These are phyloP conservation scores for Pythium brassicae DNA, from an alignment of 352 stramenopile genomes.

Conservation along the genomic window DNA sequence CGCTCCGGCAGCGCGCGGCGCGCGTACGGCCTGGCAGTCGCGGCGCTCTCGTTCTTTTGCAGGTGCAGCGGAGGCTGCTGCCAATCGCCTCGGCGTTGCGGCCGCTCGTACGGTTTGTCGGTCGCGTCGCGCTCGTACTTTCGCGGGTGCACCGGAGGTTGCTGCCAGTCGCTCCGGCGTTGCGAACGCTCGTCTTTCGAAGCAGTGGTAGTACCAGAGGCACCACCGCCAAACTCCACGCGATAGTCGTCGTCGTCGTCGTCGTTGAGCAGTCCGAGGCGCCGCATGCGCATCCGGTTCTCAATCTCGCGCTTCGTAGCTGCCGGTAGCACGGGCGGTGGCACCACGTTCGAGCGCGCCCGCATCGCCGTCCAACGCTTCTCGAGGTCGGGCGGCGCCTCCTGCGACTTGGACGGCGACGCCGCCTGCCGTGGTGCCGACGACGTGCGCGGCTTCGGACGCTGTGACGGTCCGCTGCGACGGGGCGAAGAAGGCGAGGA, in stretches of 20 bases:
- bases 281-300: constrained; percentile 58
- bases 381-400: constrained; percentile 20
- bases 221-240: constrained; percentile 6
- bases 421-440: neutral
- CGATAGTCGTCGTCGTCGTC: constrained; percentile 28
- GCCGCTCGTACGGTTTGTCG: constrained; percentile 11
- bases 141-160: constrained; percentile 16
- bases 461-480: neutral
- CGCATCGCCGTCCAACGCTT: constrained; percentile 46
- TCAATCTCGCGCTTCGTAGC: constrained; percentile 42
- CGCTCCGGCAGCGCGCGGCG: constrained; percentile 40
- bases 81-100: neutral
- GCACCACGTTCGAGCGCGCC: constrained; percentile 23
- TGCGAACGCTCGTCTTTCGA: neutral
- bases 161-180: constrained; percentile 1
- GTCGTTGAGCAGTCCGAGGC: constrained; percentile 43
- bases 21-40: constrained; percentile 17
- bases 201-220: constrained; percentile 3
- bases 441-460: neutral
- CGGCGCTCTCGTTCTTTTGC: constrained; percentile 17
- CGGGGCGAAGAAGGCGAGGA: neutral
- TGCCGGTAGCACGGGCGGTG: constrained; percentile 29
- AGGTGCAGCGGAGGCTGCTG: constrained; percentile 18
- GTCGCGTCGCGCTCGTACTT: constrained; percentile 19
- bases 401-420: neutral